phyloP scores from a whole-genome alignment of 2,329 filamentous ascomycete species.

The Xylaria polymorpha region DNA sequence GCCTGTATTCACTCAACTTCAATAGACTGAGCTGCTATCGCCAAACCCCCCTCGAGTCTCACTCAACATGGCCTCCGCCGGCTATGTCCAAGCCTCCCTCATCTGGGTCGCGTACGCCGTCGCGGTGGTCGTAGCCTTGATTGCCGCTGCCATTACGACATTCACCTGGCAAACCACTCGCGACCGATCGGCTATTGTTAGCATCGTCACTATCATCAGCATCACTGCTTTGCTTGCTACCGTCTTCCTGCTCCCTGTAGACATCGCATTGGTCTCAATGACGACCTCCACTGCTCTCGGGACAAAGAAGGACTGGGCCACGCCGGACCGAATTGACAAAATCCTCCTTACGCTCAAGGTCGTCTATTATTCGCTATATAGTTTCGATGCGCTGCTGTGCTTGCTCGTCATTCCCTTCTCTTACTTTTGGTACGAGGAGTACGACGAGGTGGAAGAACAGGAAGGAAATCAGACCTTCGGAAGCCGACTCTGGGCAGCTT shows the following conservation, averaged over 20 bases:
- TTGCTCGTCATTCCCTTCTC: slow-evolving; percentile 91
- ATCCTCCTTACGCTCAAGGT: slow-evolving; percentile 85
- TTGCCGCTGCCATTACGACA: slow-evolving; percentile 84
- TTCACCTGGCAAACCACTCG: slow-evolving; percentile 91
- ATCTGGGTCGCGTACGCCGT: slow-evolving; percentile 96
- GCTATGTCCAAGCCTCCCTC: slow-evolving; percentile 84
- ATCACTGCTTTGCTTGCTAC: slow-evolving; percentile 90
- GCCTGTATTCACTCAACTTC: neutral
- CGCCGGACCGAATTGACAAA: slow-evolving; percentile 78
- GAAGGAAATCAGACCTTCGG: slow-evolving; percentile 78
- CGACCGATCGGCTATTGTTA: slow-evolving; percentile 86
- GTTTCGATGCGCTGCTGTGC: slow-evolving; percentile 88
- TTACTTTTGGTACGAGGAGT: slow-evolving; percentile 99
- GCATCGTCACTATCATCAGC: slow-evolving; percentile 85
- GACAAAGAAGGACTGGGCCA: slow-evolving; percentile 94
- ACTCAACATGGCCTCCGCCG: slow-evolving; percentile 54
- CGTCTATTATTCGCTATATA: slow-evolving; percentile 94
- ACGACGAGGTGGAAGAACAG: slow-evolving; percentile 89
- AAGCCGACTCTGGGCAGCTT: slow-evolving; percentile 81
- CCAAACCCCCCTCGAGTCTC: neutral
- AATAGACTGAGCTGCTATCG: slow-evolving; percentile 40
- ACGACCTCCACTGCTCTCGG: slow-evolving; percentile 81
- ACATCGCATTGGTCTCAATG: slow-evolving; percentile 92
- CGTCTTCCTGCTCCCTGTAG: slow-evolving; percentile 90
- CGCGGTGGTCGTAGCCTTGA: slow-evolving; percentile 79